A percentile compares a stretch with the other conserved stretches of the same genome.
Evolutionary conservation across 441 rosid species (phyloP).

Genomic region (Pelargonium myrrhifolium): DNA sequence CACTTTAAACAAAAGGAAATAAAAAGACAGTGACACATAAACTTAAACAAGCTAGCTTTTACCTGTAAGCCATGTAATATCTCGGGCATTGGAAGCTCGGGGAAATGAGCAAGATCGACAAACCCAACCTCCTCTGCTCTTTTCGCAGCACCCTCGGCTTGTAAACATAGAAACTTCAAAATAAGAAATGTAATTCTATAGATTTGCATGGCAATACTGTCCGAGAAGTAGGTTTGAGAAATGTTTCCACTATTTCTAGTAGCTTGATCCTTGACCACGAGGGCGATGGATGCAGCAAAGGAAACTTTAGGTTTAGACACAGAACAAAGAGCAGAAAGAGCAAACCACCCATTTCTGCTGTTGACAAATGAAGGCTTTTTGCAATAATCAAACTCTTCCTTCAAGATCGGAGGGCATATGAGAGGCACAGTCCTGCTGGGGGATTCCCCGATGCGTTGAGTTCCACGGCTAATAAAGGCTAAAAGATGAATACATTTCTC

Average conservation of each 20-base stretch:
- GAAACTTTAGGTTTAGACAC: constrained; percentile 34
- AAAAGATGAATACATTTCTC: constrained; percentile 79
- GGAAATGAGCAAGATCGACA: constrained; percentile 81
- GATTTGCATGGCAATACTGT: constrained; percentile 74
- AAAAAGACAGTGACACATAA: neutral
- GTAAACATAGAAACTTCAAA: constrained; percentile 72
- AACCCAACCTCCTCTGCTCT: constrained; percentile 87
- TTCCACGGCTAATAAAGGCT: constrained; percentile 82
- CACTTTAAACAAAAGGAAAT: neutral
- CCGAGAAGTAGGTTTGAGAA: constrained; percentile 63
- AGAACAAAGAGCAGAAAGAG: constrained; percentile 62
- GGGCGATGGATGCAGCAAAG: constrained; percentile 38
- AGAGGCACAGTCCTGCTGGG: constrained; percentile 41
- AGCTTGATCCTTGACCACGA: constrained; percentile 44
- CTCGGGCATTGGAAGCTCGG: constrained; percentile 97
- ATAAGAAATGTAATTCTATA: constrained; percentile 67
- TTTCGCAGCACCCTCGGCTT: constrained; percentile 74
- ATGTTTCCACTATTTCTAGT: constrained; percentile 32
- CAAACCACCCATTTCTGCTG: constrained; percentile 82
- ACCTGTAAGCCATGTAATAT: constrained; percentile 95
- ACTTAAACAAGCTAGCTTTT: neutral
- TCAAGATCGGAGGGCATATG: constrained; percentile 51
- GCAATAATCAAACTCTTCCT: constrained; percentile 65
- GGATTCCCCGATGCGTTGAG: constrained; percentile 60
- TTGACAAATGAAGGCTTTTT: constrained; percentile 52